Evolutionary conservation across 306 rosid genomes (phyloP).

Genomic region (Phaseolus lunatus): DNA sequence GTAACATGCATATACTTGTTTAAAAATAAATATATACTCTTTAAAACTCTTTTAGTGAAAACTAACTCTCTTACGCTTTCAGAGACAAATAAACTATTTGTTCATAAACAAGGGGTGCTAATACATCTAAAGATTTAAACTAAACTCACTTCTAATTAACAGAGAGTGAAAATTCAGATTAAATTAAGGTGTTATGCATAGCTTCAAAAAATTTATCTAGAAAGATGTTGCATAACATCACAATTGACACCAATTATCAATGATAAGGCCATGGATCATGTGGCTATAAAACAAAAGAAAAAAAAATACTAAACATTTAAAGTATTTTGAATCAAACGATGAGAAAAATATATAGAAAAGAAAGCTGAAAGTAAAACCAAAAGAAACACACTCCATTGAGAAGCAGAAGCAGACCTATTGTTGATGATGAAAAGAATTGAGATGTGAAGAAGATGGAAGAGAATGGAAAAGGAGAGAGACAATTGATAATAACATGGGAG

Average conservation of each 20-base stretch:
- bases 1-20: no score
- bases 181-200: no score
- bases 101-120: no score
- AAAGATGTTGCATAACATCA: no score
- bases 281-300: background rate
- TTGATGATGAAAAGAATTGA: constrained; percentile 2
- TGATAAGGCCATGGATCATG: background rate
- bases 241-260: constrained; percentile 5
- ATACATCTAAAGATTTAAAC: no score
- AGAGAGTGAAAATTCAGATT: no score
- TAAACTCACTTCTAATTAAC: no score
- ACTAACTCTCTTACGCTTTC: no score
- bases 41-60: no score
- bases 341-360: background rate
- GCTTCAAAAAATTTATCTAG: no score
- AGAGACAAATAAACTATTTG: no score
- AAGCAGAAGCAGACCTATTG: background rate
- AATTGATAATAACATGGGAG: background rate
- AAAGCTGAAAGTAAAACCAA: background rate
- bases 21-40: no score
- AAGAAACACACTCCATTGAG: background rate
- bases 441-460: constrained; percentile 9
- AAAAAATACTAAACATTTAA: background rate
- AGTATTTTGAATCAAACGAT: background rate
- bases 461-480: background rate